Conservation (phyloP, 2,329 filamentous ascomycete genomes). For the Fusarium sp. region DNA sequence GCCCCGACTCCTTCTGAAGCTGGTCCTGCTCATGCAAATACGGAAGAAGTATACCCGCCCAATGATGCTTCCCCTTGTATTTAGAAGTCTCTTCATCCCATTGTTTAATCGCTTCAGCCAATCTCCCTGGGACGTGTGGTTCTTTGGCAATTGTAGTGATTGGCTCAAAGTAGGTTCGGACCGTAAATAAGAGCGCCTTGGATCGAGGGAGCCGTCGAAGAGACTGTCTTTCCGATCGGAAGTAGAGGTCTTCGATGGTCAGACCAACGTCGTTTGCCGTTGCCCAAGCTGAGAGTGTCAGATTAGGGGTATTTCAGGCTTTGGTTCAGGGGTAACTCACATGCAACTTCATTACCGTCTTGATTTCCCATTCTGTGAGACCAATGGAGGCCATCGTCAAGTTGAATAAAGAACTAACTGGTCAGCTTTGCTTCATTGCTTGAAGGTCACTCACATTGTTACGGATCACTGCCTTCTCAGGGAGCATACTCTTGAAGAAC, state of each 20-base stretch:
- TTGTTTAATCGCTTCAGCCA: constrained; percentile 27
- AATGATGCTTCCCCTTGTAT: constrained; percentile 33
- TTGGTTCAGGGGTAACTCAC: neutral
- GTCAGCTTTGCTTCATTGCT: rapidly evolving
- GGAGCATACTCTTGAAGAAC: constrained; percentile 28
- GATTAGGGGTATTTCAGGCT: neutral
- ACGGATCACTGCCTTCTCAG: constrained; percentile 23
- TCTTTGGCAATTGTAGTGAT: constrained; percentile 22
- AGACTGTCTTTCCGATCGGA: constrained; percentile 32
- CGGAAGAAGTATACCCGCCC: constrained; percentile 21
- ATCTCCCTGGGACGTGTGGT: constrained; percentile 22
- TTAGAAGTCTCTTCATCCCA: constrained; percentile 25
- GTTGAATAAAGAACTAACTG: constrained; percentile 29
- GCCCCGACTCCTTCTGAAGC: constrained; percentile 6
- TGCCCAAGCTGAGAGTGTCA: constrained; percentile 25
- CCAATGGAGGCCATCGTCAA: constrained; percentile 34
- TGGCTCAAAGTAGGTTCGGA: constrained; percentile 32
- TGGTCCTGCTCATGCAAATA: constrained; percentile 25
- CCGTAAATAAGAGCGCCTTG: constrained; percentile 19
- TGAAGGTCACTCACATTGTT: constrained; percentile 12
- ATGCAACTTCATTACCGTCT: constrained; percentile 14
- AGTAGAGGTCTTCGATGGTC: constrained; percentile 25
- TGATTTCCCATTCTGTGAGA: constrained; percentile 33
- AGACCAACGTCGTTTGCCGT: constrained; percentile 16
- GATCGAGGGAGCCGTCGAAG: constrained; percentile 29